Base-by-base conservation (phyloP, 352 stramenopile genomes). In the Phytophthora cactorum region DNA sequence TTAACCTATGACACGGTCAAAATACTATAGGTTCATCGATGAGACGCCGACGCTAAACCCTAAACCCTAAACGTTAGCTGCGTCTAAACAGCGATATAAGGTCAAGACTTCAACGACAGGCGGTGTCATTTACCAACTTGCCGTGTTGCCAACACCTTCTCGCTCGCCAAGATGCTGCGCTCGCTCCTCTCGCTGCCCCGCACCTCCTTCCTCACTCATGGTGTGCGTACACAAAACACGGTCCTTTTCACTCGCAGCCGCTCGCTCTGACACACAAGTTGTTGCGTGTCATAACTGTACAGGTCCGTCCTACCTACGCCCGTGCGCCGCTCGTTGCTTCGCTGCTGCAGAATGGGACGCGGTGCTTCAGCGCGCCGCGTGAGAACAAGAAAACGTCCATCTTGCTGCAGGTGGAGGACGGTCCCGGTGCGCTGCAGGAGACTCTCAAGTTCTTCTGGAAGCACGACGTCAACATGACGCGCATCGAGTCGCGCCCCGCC, bases 401-500 rank as follows among this genome's bases (percentile, higher is more conserved):
- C 46, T 61, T 92, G 56, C 69, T 94, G n/a, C 79, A 94, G 52
- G 83, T 91, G 17, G 76, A 88, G 58, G 86, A 94, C 54, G 75
- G 79, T 3, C 80, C 84, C 25, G 96, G 97, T 15, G 90, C 95
- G 17, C 79, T 99, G 46, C 91, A 98, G 68, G 91, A 98, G 46
- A 97, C 98, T 64, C 81, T 99, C 63, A 91, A 90, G 75, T 98
- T 97, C 63, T 99, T 98, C 82, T 98, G 93, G 93, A 98, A 98
- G 71, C 96, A 98, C 76, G 92, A 98, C 65, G 83, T 99, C 31
- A 99, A 98, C 80, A 95, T 99, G 79, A 98, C 92, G 39, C 88
- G 95, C 54, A 98, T 99, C 68, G 97, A 99, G 84, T 98, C 90
- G 31, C 92, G 96, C 32, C 96, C 96, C 10, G 78, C 88, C 43